Evolutionary conservation across 495 filamentous ascomycete species (phyloP), one percentile per base, ranked within the genome.

Genomic region (Penicillium cosmopolitanum): DNA sequence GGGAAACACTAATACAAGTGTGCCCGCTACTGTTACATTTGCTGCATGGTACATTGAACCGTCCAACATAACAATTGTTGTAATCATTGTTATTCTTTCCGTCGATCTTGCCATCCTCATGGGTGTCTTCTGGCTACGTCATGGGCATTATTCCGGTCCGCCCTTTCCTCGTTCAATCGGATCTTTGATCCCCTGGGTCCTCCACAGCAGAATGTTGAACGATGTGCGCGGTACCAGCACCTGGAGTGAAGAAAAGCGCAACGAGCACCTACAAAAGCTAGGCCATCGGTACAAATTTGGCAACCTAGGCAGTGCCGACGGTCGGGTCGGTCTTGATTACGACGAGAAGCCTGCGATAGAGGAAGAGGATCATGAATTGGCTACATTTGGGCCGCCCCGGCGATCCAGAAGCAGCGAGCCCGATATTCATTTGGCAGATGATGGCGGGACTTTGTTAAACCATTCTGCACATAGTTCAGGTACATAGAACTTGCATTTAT

Each of bases 131-230:
- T 33, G 44, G 33, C 15, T 55, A 1, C 60, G 63, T 15, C 60
- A 57, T 36, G 53, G 35, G 8, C 57, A 57, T 21, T 70, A 61
- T 25, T 31, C 58, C n/a, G 70, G 56, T 2, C 65, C 61, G 0
- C 70, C 58, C 0, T 56, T 68, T 12, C 70, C 70, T 0, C 61
- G 53, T 12, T 63, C 67, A 0, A 54, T 68, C 33, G 70, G 70
- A 0, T 61, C 67, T 21, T 21, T 70, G 2, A 62, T 70, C 3
- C 70, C 70, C 1, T 70, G 65, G 67, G 53, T 72, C 19, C 42
- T 55, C 1, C 40, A 63, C 1, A 69, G 61, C 36, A 56, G 59
- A 1, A 63, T 69, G 54, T 48, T 69, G 4, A 11, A 38, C 11
- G 63, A 68, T 16, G 23, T 58, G 4, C 55, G 56, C 13, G 50